phyloP scores from a whole-genome alignment of 345 rosid species.

The Pugionium dolabratum region DNA sequence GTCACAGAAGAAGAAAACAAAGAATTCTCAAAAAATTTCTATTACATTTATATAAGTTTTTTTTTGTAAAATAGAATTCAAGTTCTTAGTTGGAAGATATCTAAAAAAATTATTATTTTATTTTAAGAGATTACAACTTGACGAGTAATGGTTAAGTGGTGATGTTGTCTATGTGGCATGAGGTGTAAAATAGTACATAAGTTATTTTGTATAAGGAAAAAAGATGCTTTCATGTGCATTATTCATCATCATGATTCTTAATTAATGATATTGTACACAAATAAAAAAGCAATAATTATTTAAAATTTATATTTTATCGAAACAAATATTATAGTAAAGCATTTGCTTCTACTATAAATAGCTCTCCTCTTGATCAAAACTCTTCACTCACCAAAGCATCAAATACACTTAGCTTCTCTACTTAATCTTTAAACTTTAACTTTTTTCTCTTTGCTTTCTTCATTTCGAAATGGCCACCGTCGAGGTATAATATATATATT shows the following conservation, averaged over 20 bases:
- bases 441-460: neutral
- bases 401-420: conserved; percentile 13
- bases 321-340: neutral
- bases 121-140: conserved; percentile 1
- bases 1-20: neutral
- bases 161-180: conserved; percentile 31
- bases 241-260: conserved; percentile 24
- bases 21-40: too few relatives aligned
- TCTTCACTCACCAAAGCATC: conserved; percentile 37
- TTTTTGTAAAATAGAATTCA: neutral
- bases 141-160: conserved; percentile 27
- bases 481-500: conserved; percentile 27
- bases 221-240: conserved; percentile 37
- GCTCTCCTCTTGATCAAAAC: conserved; percentile 11
- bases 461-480: conserved; percentile 38
- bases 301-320: neutral
- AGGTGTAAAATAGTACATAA: conserved; percentile 37
- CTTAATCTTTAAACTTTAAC: neutral
- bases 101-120: neutral
- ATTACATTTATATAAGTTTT: too few relatives aligned
- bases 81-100: neutral
- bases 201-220: conserved; percentile 5
- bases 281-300: neutral
- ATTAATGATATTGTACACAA: conserved; percentile 10
- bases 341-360: conserved; percentile 35